Evolutionary conservation across 345 rosid genomes (phyloP), one percentile per base, ranked within the genome.

Genomic region (Bretschneidera sinensis): DNA sequence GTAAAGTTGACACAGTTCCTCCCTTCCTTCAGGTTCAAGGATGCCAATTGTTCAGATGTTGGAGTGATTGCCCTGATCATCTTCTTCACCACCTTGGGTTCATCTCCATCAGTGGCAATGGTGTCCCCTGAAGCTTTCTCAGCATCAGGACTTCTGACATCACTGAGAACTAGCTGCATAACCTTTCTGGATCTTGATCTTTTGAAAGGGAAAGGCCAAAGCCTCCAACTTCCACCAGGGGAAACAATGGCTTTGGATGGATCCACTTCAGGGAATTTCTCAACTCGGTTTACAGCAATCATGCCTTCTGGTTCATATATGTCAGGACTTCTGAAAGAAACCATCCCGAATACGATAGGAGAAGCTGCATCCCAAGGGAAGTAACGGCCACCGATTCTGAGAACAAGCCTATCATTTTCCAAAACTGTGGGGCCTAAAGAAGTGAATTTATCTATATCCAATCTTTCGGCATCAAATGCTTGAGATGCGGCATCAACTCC

Each of bases 31-130:
- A 94, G 76, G 72, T 90, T 76, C 74, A 94, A 73, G 17, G 86
- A 88, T 24, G 91, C 83, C 74, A 94, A 74, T 69, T 90, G 87
- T 66, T 94, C 86, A 21, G 99, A 94, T 61, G 95, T 90, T 25
- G 99, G 99, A 52, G 82, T 79, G 20, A 65, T 67, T 48, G 68
- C 83, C 82, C 73, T 79, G 54, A 74, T 71, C 57, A 76, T 81
- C 80, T 80, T 82, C 78, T 78, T 86, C 59, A 54, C 72, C 28
- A 66, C 61, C 60, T 66, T 74, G 50, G 82, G 66, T 66, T 65
- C 68, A 56, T 71, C 72, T 65, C 63, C 74, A 47, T 70, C 76
- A 16, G 14, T 39, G 49, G n/a, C 51, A 55, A 31, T 51, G 24
- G 73, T 70, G 35, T 24, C 62, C n/a, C 65, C 81, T 60, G 47